phyloP scores from a whole-genome alignment of 805 yeast genomes.

The Myxozyma geophila region DNA sequence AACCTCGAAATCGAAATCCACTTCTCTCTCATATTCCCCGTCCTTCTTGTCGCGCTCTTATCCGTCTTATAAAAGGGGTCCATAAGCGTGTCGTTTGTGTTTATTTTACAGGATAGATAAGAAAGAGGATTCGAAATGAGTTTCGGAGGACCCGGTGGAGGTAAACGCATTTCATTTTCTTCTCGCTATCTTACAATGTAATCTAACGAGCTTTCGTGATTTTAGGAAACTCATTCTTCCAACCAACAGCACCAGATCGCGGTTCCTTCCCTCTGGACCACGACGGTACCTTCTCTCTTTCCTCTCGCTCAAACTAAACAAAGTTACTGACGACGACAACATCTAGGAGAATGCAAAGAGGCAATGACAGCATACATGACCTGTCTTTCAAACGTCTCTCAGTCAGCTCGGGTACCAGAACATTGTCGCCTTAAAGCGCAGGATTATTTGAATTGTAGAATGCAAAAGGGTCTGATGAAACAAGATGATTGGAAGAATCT shows the following conservation, averaged over 20 bases:
- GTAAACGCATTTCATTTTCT: too few relatives aligned
- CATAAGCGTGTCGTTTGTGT: neutral
- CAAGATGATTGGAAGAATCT: conserved; percentile 62
- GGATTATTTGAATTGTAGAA: conserved; percentile 79
- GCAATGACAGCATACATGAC: conserved; percentile 75
- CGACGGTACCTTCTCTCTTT: conserved; percentile 47
- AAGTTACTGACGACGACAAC: neutral
- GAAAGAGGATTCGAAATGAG: conserved; percentile 15
- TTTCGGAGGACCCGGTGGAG: conserved; percentile 32
- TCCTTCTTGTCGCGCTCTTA: too few relatives aligned
- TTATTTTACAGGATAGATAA: neutral
- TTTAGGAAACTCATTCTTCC: conserved; percentile 16
- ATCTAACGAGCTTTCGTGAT: neutral
- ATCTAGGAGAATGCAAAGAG: conserved; percentile 71
- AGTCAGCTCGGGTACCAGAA: conserved; percentile 82
- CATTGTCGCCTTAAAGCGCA: conserved; percentile 84
- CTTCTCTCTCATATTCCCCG: too few relatives aligned
- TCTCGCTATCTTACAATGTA: too few relatives aligned
- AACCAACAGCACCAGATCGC: conserved; percentile 91
- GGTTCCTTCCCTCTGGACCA: conserved; percentile 97
- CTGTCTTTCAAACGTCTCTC: conserved; percentile 71
- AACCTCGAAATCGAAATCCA: too few relatives aligned
- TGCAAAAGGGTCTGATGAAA: conserved; percentile 71
- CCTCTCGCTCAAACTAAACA: neutral
- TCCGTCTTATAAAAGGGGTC: neutral